Base-by-base conservation (phyloP, 805 yeast genomes). In the Barnettozyma wickerhamii region DNA sequence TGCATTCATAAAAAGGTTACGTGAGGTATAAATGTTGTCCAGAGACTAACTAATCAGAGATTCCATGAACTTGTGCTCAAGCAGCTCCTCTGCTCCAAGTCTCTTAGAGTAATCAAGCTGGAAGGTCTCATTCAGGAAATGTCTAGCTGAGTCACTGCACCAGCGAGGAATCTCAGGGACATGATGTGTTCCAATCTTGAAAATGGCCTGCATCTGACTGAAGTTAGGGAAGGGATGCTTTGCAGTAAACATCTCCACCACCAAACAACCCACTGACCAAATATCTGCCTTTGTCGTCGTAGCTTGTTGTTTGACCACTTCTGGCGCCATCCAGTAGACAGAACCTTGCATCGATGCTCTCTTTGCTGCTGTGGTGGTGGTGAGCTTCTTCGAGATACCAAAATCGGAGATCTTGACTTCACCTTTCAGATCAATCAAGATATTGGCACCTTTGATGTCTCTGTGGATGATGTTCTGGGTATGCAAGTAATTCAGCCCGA, bases 321-420 rank as follows among this genome's bases (percentile, higher is more conserved):
- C 99, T 0, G 99, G 99, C 0, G 99, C 98, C 99, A 93, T 93
- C 98, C 99, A 93, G 58, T 83, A 93, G 0, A 91, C 89, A 0
- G 96, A 87, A 0, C 99, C 99, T 62, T 91, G 97, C 39, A 88
- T 65, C 0, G 96, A 88, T 2, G 86, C 90, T 33, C 97, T 74
- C 48, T 75, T 77, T 33, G 63, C 62, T 27, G 50, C 58, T 19
- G 53, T 63, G 53, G 59, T 60, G 26, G 84, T 79, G 30, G 84
- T 81, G 7, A 80, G 64, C 43, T 79, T 79, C 45, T 77, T 77
- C 17, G 93, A 83, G 29, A 87, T 83, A 26, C 95, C 95, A 58
- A 87, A 87, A 62, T 87, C 95, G 27, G 91, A 81, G 44, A 87
- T 85, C 57, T 87, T 87, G 26, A 86, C 90, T 20, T 81, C 74